phyloP scores from a whole-genome alignment of 345 rosid genomes.

The Pistacia vera region DNA sequence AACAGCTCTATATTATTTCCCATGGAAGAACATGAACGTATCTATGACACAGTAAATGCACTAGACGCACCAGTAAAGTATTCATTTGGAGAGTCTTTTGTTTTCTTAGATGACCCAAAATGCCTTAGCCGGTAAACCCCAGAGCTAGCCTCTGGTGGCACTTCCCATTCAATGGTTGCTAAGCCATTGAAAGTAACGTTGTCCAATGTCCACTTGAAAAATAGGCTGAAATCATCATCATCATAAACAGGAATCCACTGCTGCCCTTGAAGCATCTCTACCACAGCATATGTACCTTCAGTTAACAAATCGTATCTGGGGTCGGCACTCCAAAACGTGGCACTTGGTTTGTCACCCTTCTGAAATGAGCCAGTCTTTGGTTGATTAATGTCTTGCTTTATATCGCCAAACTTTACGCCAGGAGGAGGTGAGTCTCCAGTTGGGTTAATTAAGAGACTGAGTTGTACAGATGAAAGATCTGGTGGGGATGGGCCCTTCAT shows the following conservation, averaged over 20 bases:
- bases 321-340: constrained; percentile 57
- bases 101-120: constrained; percentile 48
- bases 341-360: constrained; percentile 43
- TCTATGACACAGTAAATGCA: constrained; percentile 41
- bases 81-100: constrained; percentile 28
- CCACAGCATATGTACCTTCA: constrained; percentile 58
- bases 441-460: constrained; percentile 34
- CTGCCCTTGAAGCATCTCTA: constrained; percentile 47
- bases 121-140: constrained; percentile 56
- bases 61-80: constrained; percentile 58
- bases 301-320: constrained; percentile 60
- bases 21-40: not conserved
- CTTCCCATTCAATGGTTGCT: constrained; percentile 57
- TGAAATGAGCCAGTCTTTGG: constrained; percentile 38
- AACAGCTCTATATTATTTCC: not conserved
- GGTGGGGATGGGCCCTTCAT: constrained; percentile 41
- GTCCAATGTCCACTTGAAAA: constrained; percentile 47
- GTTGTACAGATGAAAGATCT: constrained; percentile 46
- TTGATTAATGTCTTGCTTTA: constrained; percentile 37
- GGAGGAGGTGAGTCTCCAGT: constrained; percentile 42
- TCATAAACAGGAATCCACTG: constrained; percentile 52
- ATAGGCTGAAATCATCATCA: constrained; percentile 59
- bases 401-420: constrained; percentile 48
- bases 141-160: constrained; percentile 33
- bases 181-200: constrained; percentile 25